Evolutionary conservation across 2,329 filamentous ascomycete species (phyloP), one percentile per base, ranked within the genome.

Genomic region (Alternaria viburni): DNA sequence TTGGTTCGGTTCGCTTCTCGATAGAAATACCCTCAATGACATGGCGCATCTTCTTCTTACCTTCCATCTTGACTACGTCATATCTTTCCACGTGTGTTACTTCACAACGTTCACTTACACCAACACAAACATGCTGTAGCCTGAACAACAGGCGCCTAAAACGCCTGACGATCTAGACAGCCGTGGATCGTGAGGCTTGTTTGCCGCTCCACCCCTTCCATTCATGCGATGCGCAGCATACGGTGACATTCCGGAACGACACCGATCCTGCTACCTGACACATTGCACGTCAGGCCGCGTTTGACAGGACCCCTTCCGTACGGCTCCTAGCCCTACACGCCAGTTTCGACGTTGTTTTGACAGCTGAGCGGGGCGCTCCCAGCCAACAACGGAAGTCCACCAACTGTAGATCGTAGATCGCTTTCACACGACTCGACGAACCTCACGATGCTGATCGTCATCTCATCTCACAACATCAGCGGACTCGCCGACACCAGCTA

Each of bases 11-110:
- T 56, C 21, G 26, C 17, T 30, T 21, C 43, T 41, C 46, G 56
- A 58, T 58, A 44, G 46, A 58, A 58, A 58, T 58, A 58, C 56
- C 56, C 56, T 58, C 21, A 51, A 58, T 58, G 46, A 32, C 46
- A 51, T 15, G 56, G 45, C 47, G 46, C 26, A 19, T 23, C 46
- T 57, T 57, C 5, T 51, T 52, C 32, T 30, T 23, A 44, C 23
- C 19, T 41, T 15, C 9, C 13, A 25, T 41, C 30, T 21, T n/a
- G 30, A 6, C 30, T 25, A 41, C 28, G 19, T 17, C 49, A 52
- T 2, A n/a, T 17, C 21, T 25, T 32, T 8, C 13, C 49, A 19
- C 12, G 11, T 45, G 43, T 19, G 43, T 1, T 8, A 17, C 43
- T 21, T 19, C 43, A 45, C 17, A 4, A 23, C 3, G 49, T 51